Evolutionary conservation across 108 stramenopile species (phyloP), one percentile per base, ranked within the genome.

Genomic region (Bacterosira constricta): DNA sequence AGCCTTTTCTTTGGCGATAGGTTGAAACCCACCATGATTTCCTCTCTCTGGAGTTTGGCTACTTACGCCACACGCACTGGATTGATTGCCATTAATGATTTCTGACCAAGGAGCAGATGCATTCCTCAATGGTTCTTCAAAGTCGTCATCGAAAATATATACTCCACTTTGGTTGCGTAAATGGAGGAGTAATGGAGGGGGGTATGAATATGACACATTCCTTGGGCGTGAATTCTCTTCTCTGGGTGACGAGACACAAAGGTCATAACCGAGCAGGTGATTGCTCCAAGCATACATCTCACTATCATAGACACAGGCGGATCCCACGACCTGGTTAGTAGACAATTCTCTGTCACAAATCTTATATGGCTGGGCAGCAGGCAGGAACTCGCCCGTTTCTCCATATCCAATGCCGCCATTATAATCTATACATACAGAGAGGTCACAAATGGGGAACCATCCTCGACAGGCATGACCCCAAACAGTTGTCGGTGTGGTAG

Each of bases 61-160:
- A 35, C 63, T 80, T 21, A 72, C 54, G 20, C 80, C 80, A 64
- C 80, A 81, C 39, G 41, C 61, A 60, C 42, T 36, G 15, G 80
- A 76, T 44, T 46, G 21, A 51, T 63, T 71, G 21, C 69, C 74
- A 76, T 76, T 71, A 13, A 70, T 59, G 35, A 70, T 75, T 55
- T 81, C 68, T 30, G 17, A 13, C 79, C 79, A 80, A 23, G 68
- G 68, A 23, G 76, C 75, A 41, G 75, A 77, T 11, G 52, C 38
- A 38, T 53, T 26, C 18, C 52, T 58, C 12, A 27, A n/a, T 13
- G 75, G 74, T 1, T 50, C 26, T 27, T 79, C 72, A 70, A 81
- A 81, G 15, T 75, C 73, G 53, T 81, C 80, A 50, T 81, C 73
- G 55, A 75, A 75, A 2, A 75, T 73, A 61, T 63, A 75, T 12